Evolutionary conservation across 345 rosid species (phyloP).

Genomic region (Eucalyptus cloeziana): DNA sequence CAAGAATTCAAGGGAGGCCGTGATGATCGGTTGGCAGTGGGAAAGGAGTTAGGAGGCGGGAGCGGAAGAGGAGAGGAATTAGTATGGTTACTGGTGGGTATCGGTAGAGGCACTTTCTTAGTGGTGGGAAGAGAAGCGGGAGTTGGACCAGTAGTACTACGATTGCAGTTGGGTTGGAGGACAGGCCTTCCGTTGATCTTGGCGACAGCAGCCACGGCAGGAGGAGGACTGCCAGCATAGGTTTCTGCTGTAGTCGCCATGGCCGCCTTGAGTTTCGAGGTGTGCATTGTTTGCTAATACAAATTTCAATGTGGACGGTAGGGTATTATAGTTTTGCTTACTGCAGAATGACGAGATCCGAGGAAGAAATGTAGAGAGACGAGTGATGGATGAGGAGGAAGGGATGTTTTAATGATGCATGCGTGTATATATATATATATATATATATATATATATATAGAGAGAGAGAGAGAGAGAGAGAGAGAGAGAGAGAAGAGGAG

Average conservation of each 20-base stretch:
- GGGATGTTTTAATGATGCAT: background rate
- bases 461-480: no score
- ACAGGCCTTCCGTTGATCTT: slow-evolving; percentile 50
- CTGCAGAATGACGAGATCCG: background rate
- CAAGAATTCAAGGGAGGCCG: background rate
- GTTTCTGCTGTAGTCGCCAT: background rate
- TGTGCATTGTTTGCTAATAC: slow-evolving; percentile 17
- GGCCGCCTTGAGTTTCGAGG: slow-evolving; percentile 24
- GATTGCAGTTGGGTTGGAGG: slow-evolving; percentile 49
- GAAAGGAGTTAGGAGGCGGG: background rate
- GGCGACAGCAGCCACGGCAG: background rate
- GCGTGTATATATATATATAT: background rate
- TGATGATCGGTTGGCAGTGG: background rate
- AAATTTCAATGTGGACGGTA: background rate
- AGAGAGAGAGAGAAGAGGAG: no score
- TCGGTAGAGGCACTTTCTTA: background rate
- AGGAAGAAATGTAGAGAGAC: background rate
- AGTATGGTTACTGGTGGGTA: slow-evolving; percentile 5
- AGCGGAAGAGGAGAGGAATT: background rate
- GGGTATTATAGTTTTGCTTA: background rate
- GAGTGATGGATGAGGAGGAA: background rate
- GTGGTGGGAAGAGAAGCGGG: slow-evolving; percentile 6
- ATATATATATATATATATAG: background rate
- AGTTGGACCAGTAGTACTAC: slow-evolving; percentile 5
- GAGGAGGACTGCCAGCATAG: background rate